These are phyloP conservation scores for Cokeromyces recurvatus DNA, from an alignment of 371 early-diverging fungal species.

Conservation along the genomic window DNA sequence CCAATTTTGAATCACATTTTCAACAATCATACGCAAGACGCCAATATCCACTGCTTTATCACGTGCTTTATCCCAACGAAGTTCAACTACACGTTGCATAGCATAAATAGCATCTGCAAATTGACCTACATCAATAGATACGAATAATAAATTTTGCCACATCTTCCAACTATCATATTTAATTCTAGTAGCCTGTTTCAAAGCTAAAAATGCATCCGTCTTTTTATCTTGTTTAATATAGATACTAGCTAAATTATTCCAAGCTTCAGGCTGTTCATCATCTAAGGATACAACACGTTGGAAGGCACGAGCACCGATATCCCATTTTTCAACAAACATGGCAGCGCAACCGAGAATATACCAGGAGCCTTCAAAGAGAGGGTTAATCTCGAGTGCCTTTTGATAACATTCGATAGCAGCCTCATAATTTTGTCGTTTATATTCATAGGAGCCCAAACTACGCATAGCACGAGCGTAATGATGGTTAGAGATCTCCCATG, in stretches of 20 bases:
- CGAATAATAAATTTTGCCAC: conserved; percentile 88
- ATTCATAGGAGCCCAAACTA: conserved; percentile 80
- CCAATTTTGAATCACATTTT: conserved; percentile 62
- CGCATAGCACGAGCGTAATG: conserved; percentile 92
- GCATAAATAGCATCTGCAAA: conserved; percentile 84
- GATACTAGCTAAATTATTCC: conserved; percentile 92
- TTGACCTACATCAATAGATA: conserved; percentile 74
- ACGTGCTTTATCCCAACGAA: conserved; percentile 62
- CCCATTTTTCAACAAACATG: conserved; percentile 77
- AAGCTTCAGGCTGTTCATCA: conserved; percentile 87
- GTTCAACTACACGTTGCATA: conserved; percentile 77
- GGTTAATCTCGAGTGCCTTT: conserved; percentile 86
- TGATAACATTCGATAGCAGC: conserved; percentile 58
- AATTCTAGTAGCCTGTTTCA: conserved; percentile 78
- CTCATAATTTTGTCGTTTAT: conserved; percentile 51
- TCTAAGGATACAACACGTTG: conserved; percentile 72
- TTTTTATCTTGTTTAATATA: conserved; percentile 65
- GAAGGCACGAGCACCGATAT: conserved; percentile 73
- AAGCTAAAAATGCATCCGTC: conserved; percentile 76
- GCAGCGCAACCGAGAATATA: conserved; percentile 94
- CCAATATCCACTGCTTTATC: conserved; percentile 75
- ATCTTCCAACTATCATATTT: conserved; percentile 85
- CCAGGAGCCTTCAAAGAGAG: conserved; percentile 94
- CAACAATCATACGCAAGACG: conserved; percentile 67
- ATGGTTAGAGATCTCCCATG: conserved; percentile 84